Base-by-base conservation (phyloP, 306 rosid species). In the Ammopiptanthus mongolicus region DNA sequence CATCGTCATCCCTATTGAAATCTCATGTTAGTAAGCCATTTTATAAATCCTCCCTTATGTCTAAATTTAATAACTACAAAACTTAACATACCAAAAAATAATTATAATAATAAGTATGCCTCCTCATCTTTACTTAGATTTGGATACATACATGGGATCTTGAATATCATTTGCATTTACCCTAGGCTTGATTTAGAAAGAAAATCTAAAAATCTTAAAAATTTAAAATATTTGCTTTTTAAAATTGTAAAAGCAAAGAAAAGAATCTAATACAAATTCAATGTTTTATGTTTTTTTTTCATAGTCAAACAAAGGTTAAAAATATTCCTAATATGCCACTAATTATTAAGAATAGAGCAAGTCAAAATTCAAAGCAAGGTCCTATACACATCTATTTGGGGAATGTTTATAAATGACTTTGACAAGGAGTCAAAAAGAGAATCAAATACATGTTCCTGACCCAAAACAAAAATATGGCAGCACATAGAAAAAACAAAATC, bases 311-410 rank as follows among this genome's bases (percentile, higher is more conserved):
- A 10, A 25, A 39, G 25, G 29, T 18, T 29, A 48, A 46, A 46
- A 60, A 37, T 37, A 5, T 22, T 52, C n/a, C 5, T 18, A 41
- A 46, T 14, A 11, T 29, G 12, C 11, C 4, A 42, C 42, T n/a
- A 5, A 80, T 4, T 56, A 65, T 33, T 36, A 57, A 39, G 12
- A 28, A 48, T 5, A 11, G 11, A 25, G 28, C 36, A 33, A n/a
- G 80, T 74, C 80, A 80, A 74, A 44, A 25, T 59, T 66, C 33
- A 74, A 73, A 46, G 4, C 3, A 56, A 6, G 15, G 6, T 25
- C 3, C 8, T 28, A 42, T 3, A 10, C 14, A 33, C 6, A 3
- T 18, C n/a, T 36, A 17, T 69, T 23, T 6, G 37, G 34, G 47
- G 56, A 60, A 60, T 25, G 11, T 5, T 0, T 0, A 13, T 3